These are phyloP conservation scores for Rhizopus microsporus DNA, from an alignment of 371 early-diverging fungal genomes.

Conservation along the genomic window DNA sequence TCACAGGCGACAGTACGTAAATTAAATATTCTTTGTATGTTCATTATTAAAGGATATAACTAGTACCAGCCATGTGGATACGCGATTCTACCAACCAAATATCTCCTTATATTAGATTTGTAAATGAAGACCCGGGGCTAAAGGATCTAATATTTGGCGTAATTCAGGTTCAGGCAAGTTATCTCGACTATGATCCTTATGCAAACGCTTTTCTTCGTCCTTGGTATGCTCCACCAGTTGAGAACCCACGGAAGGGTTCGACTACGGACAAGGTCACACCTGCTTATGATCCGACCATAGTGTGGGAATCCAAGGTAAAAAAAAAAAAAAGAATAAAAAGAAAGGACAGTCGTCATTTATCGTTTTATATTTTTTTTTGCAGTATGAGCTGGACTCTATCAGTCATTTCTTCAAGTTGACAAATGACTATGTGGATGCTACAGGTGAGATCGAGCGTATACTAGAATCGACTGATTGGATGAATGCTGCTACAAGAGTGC, in stretches of 20 bases:
- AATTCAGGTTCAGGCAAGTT: constrained; percentile 41
- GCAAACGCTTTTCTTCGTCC: constrained; percentile 55
- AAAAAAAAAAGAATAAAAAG: neutral
- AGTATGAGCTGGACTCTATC: constrained; percentile 57
- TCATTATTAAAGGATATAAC: neutral
- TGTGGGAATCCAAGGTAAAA: constrained; percentile 47
- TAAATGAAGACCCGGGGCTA: constrained; percentile 26
- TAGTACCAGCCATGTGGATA: constrained; percentile 60
- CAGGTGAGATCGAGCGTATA: constrained; percentile 31
- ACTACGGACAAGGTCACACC: constrained; percentile 32
- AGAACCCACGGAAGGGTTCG: constrained; percentile 13
- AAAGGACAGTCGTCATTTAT: neutral
- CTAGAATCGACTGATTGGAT: constrained; percentile 30
- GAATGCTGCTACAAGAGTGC: constrained; percentile 29
- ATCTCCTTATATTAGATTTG: constrained; percentile 40
- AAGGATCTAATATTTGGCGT: constrained; percentile 38
- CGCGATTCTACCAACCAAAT: constrained; percentile 63
- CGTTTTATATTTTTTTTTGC: constrained; percentile 2
- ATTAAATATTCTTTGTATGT: no score
- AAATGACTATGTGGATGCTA: constrained; percentile 35
- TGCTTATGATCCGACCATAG: constrained; percentile 32
- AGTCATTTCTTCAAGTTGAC: constrained; percentile 52
- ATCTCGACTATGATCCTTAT: constrained; percentile 46
- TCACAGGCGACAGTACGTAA: constrained; percentile 56
- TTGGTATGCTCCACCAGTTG: constrained; percentile 32